Evolutionary conservation across 202 grass and related monocot genomes (phyloP).

Genomic region (Elaeis oleifera): DNA sequence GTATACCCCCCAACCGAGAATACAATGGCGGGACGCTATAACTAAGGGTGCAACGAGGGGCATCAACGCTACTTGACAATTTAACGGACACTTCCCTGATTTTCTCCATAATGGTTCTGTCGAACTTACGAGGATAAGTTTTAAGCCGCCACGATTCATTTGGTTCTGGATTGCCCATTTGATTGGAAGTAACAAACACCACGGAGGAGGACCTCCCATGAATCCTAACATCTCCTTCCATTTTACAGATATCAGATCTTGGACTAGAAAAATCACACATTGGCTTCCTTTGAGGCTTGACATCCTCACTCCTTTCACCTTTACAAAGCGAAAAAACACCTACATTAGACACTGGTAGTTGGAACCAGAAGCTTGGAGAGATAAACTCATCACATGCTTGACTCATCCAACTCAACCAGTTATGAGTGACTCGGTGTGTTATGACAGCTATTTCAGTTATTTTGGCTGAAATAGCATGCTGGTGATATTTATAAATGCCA

Average conservation of each 20-base stretch:
- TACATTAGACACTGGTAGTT: too few relatives aligned
- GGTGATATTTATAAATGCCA: too few relatives aligned
- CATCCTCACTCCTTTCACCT: too few relatives aligned
- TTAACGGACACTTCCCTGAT: neutral
- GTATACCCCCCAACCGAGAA: constrained; percentile 4
- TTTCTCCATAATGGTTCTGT: neutral
- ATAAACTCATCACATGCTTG: too few relatives aligned
- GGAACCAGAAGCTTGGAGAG: too few relatives aligned
- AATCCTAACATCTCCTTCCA: neutral
- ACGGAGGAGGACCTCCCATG: constrained; percentile 1
- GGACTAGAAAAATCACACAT: neutral
- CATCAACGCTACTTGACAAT: too few relatives aligned
- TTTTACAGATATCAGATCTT: too few relatives aligned
- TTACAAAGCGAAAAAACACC: too few relatives aligned
- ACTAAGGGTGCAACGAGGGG: neutral
- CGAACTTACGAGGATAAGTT: constrained; percentile 8
- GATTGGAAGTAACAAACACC: neutral
- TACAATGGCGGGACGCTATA: neutral
- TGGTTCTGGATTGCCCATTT: neutral
- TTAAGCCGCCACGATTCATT: neutral
- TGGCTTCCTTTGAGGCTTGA: neutral
- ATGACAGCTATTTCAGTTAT: too few relatives aligned
- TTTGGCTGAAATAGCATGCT: too few relatives aligned
- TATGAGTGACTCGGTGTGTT: too few relatives aligned
- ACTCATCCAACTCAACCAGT: too few relatives aligned